These are phyloP conservation scores for Gossypium raimondii DNA, from an alignment of 345 rosid genomes.

Conservation along the genomic window DNA sequence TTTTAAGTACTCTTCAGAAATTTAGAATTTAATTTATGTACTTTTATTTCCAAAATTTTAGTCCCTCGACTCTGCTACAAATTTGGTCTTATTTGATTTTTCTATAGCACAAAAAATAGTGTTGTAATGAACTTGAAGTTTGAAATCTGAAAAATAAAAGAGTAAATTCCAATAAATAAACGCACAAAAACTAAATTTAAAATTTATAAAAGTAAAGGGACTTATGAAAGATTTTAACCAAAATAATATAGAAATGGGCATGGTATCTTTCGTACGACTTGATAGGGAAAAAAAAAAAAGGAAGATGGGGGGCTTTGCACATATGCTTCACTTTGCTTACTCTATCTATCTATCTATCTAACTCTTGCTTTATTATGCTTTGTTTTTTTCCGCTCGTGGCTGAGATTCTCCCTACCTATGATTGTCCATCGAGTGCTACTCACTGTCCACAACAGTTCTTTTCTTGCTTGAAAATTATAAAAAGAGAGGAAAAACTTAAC, in stretches of 20 bases:
- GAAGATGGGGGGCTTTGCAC: slow-evolving; percentile 17
- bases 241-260: not conserved
- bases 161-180: no score
- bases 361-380: not conserved
- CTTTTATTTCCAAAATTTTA: no score
- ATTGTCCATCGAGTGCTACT: not conserved
- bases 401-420: not conserved
- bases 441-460: not conserved
- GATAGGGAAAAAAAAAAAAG: not conserved
- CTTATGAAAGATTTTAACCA: no score
- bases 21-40: no score
- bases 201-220: no score
- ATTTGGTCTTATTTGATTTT: no score
- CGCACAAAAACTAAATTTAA: no score
- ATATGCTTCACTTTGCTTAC: slow-evolving; percentile 30
- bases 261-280: slow-evolving; percentile 11
- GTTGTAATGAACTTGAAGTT: no score
- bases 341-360: not conserved
- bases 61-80: no score
- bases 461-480: not conserved
- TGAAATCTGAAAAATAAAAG: no score
- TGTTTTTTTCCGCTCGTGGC: not conserved
- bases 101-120: no score
- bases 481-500: not conserved
- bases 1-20: no score